A percentile compares a stretch with the other conserved stretches of the same genome.
phyloP scores from a whole-genome alignment of 495 filamentous ascomycete species.

The Hypoxylon intermedium region DNA sequence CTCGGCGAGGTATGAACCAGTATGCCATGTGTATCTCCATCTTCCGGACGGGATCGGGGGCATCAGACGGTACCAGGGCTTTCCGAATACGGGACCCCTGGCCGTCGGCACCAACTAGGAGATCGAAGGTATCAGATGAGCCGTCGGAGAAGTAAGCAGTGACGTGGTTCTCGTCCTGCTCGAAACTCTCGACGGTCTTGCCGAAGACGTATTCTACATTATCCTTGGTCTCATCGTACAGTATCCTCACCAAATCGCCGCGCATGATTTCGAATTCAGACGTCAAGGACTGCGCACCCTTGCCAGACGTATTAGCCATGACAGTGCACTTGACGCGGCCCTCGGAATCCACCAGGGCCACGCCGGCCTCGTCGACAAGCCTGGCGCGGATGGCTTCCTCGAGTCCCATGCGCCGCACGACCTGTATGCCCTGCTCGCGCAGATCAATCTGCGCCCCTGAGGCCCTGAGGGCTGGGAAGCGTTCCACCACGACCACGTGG shows the following conservation, averaged over 20 bases:
- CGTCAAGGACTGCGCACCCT: slow-evolving; percentile 52
- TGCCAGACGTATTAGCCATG: slow-evolving; percentile 48
- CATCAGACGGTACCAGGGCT: slow-evolving; percentile 42
- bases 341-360: slow-evolving; percentile 50
- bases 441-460: slow-evolving; percentile 63
- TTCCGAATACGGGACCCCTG: slow-evolving; percentile 48
- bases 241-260: slow-evolving; percentile 56
- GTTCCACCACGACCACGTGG: slow-evolving; percentile 61
- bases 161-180: slow-evolving; percentile 17
- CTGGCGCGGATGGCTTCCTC: slow-evolving; percentile 49
- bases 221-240: slow-evolving; percentile 54
- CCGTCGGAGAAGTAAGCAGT: slow-evolving; percentile 44
- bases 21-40: slow-evolving; percentile 34
- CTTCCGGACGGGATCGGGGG: slow-evolving; percentile 31
- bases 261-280: slow-evolving; percentile 66
- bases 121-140: slow-evolving; percentile 44
- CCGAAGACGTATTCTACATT: slow-evolving; percentile 57
- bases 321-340: slow-evolving; percentile 51
- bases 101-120: slow-evolving; percentile 59
- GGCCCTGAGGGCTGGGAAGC: slow-evolving; percentile 51
- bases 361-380: slow-evolving; percentile 50
- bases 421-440: slow-evolving; percentile 53
- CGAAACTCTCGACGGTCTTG: slow-evolving; percentile 37
- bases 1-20: slow-evolving; percentile 24
- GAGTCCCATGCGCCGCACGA: slow-evolving; percentile 61